phyloP scores from a whole-genome alignment of 2,329 filamentous ascomycete species.

The Clarireedia paspali region DNA sequence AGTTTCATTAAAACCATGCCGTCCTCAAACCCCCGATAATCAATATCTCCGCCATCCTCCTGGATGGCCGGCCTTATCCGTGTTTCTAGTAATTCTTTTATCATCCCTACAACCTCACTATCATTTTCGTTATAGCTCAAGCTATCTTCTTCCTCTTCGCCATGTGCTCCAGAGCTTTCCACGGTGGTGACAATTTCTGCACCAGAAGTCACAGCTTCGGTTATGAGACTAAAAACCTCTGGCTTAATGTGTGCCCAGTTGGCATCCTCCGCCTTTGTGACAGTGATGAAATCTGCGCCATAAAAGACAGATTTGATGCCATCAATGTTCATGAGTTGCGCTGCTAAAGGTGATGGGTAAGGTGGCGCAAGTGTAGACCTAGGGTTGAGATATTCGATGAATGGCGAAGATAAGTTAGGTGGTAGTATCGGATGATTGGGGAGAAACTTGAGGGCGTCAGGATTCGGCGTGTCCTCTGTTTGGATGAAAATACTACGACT shows the following conservation, averaged over 20 bases:
- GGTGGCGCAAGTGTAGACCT: slow-evolving; percentile 83
- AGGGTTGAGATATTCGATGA: slow-evolving; percentile 86
- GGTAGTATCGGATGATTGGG: slow-evolving; percentile 85
- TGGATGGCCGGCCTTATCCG: slow-evolving; percentile 92
- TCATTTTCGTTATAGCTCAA: slow-evolving; percentile 84
- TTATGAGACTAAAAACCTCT: slow-evolving; percentile 92
- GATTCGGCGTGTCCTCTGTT: slow-evolving; percentile 88
- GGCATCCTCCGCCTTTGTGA: slow-evolving; percentile 80
- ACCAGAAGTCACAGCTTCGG: slow-evolving; percentile 79
- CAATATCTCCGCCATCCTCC: slow-evolving; percentile 95
- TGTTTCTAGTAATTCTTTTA: slow-evolving; percentile 94
- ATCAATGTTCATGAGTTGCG: slow-evolving; percentile 85
- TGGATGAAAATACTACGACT: slow-evolving; percentile 91
- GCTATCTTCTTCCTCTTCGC: slow-evolving; percentile 54
- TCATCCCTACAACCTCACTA: slow-evolving; percentile 93
- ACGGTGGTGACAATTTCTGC: slow-evolving; percentile 70
- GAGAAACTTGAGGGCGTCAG: slow-evolving; percentile 93
- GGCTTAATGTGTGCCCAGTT: slow-evolving; percentile 95
- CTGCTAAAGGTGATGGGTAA: slow-evolving; percentile 83
- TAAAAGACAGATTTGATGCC: slow-evolving; percentile 95
- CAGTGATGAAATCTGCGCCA: slow-evolving; percentile 90
- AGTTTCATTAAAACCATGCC: slow-evolving; percentile 83
- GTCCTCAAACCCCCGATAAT: slow-evolving; percentile 82
- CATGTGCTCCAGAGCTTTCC: slow-evolving; percentile 47
- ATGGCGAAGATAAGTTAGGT: slow-evolving; percentile 61